Conservation (phyloP, 305 asterid genomes). For the Salvia sclarea region DNA sequence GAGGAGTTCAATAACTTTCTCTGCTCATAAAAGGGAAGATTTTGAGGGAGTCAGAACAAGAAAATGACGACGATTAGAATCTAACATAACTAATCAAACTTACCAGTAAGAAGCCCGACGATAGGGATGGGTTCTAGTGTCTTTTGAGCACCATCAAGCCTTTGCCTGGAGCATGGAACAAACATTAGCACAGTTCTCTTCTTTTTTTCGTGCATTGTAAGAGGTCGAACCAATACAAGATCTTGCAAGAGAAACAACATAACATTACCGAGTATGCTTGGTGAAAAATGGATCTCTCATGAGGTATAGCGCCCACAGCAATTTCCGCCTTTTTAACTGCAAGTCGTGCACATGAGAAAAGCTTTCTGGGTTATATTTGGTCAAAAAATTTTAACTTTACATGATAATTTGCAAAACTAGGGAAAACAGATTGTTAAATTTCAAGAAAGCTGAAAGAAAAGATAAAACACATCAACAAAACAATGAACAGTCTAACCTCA, state of each 20-base stretch:
- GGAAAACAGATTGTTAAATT: neutral
- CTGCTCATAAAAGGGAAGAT: conserved; percentile 40
- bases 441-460: neutral
- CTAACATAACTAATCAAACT: conserved; percentile 12
- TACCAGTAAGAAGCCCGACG: conserved; percentile 77
- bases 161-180: conserved; percentile 54
- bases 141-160: conserved; percentile 66
- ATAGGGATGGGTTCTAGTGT: conserved; percentile 77
- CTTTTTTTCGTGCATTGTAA: neutral
- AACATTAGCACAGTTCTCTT: conserved; percentile 22
- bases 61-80: neutral
- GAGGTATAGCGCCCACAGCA: conserved; percentile 88
- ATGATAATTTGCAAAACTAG: neutral
- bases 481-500: conserved; percentile 58
- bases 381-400: neutral
- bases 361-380: neutral
- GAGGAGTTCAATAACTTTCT: conserved; percentile 81
- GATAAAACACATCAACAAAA: conserved; percentile 14
- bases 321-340: conserved; percentile 81
- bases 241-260: neutral
- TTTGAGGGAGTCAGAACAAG: conserved; percentile 1
- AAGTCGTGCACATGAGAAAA: conserved; percentile 16
- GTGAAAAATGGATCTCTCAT: conserved; percentile 94
- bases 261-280: conserved; percentile 69
- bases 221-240: neutral